Conservation (phyloP, 768 basidiomycete genomes). For the Kondoa subrosea region DNA sequence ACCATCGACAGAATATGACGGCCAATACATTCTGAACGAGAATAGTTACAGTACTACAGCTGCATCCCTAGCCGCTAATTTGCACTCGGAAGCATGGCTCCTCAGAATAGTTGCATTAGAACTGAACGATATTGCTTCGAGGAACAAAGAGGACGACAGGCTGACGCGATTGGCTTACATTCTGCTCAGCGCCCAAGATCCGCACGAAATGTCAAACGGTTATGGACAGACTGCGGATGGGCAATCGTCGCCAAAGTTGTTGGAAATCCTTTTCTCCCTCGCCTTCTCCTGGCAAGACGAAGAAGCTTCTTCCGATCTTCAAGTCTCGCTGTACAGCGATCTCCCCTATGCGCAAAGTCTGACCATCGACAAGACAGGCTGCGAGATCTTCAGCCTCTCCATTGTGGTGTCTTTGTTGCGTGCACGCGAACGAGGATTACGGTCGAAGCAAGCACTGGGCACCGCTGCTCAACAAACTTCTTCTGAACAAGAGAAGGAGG, state of each 20-base stretch:
- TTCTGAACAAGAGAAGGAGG: conserved; percentile 50
- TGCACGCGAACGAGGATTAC: conserved; percentile 42
- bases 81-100: conserved; percentile 65
- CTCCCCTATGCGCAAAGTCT: conserved; percentile 56
- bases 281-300: conserved; percentile 75
- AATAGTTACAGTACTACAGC: conserved; percentile 47
- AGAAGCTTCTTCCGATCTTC: conserved; percentile 43
- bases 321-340: conserved; percentile 42
- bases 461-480: conserved; percentile 45
- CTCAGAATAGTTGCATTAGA: conserved; percentile 75
- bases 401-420: conserved; percentile 56
- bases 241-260: conserved; percentile 66
- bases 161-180: conserved; percentile 23
- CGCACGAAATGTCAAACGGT: conserved; percentile 41
- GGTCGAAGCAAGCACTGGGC: conserved; percentile 46
- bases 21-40: conserved; percentile 49
- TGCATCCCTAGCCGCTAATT: conserved; percentile 49
- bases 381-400: conserved; percentile 62
- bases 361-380: conserved; percentile 51
- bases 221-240: conserved; percentile 24
- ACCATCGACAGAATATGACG: conserved; percentile 37
- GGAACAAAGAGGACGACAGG: conserved; percentile 46
- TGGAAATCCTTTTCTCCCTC: conserved; percentile 72
- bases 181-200: conserved; percentile 41
- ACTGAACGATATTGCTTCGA: conserved; percentile 64